Evolutionary conservation across 371 early-diverging fungal species (phyloP).

Genomic region (Neoconidiobolus thromboides): DNA sequence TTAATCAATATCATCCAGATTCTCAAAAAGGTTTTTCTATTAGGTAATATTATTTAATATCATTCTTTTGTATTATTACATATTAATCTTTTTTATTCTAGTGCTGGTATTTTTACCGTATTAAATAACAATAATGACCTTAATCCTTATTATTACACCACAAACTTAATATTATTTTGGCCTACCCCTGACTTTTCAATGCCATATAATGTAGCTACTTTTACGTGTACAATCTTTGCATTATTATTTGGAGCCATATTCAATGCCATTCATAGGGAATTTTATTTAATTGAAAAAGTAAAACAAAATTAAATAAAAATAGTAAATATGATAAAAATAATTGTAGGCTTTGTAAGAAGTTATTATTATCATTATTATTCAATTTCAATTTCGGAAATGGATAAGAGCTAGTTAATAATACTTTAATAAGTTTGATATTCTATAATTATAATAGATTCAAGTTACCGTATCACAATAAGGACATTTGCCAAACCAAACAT

Average conservation of each 20-base stretch:
- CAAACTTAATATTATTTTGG: conserved; percentile 58
- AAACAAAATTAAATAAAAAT: no score
- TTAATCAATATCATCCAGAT: conserved; percentile 62
- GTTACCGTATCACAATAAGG: no score
- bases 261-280: conserved; percentile 18
- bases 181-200: conserved; percentile 95
- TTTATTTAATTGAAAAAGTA: no score
- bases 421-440: no score
- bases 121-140: no score
- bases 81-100: conserved; percentile 2
- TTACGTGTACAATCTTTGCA: conserved; percentile 87
- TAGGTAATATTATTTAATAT: conserved; percentile 11
- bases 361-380: no score
- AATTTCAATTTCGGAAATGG: no score
- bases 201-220: conserved; percentile 96
- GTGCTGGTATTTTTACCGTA: background rate
- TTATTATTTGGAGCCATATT: conserved; percentile 87
- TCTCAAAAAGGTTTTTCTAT: conserved; percentile 90
- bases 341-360: no score
- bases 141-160: conserved; percentile 38
- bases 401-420: no score
- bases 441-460: no score
- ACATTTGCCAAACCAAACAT: no score
- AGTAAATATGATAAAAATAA: no score
- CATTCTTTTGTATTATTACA: background rate